These are phyloP conservation scores for Chrysanthemum lavandulifolium DNA, from an alignment of 129 eudicot species.

Conservation along the genomic window DNA sequence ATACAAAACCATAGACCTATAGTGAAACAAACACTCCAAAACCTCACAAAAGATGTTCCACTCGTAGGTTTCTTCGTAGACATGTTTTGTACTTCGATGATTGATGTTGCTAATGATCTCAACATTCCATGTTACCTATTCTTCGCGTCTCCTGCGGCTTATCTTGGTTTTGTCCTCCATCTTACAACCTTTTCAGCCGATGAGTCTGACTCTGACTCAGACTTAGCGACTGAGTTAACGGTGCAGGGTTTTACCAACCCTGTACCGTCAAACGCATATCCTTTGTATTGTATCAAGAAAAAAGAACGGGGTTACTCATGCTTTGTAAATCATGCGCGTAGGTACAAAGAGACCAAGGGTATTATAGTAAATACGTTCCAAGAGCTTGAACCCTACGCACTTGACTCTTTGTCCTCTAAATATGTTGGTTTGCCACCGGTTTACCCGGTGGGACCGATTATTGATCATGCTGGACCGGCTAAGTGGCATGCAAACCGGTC, in stretches of 20 bases:
- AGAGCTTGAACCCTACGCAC: constrained; percentile 27
- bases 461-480: constrained; percentile 32
- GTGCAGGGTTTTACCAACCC: constrained; percentile 23
- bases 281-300: constrained; percentile 16
- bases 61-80: constrained; percentile 35
- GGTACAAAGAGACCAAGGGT: constrained; percentile 43
- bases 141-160: constrained; percentile 41
- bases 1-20: constrained; percentile 29
- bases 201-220: neutral
- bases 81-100: constrained; percentile 47
- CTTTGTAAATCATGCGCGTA: constrained; percentile 24
- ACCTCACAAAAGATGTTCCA: neutral
- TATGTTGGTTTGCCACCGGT: constrained; percentile 23
- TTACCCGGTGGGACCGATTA: constrained; percentile 42
- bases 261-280: constrained; percentile 32
- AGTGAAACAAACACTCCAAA: constrained; percentile 23
- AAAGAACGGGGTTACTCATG: constrained; percentile 24
- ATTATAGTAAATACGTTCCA: constrained; percentile 36
- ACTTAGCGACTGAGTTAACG: constrained; percentile 5
- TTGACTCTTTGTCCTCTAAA: constrained; percentile 12
- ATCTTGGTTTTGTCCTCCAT: constrained; percentile 28
- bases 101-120: constrained; percentile 40
- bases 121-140: constrained; percentile 35
- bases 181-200: constrained; percentile 17
- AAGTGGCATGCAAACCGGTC: constrained; percentile 25